These are phyloP conservation scores for Cladosporium sp. DNA, from an alignment of 2,329 filamentous ascomycete species.

Conservation along the genomic window DNA sequence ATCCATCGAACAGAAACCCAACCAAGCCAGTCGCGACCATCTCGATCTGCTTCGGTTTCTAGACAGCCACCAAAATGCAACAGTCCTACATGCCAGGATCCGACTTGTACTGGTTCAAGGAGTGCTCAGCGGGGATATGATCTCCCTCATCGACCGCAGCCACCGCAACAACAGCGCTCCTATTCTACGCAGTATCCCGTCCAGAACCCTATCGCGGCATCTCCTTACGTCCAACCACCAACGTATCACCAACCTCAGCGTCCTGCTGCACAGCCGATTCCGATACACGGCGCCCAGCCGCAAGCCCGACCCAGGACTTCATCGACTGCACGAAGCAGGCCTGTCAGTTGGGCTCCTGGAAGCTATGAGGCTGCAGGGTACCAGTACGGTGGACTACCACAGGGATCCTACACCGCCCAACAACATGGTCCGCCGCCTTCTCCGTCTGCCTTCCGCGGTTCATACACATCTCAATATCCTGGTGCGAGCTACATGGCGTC, in stretches of 20 bases:
- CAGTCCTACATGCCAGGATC: conserved; percentile 44
- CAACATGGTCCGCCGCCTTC: conserved; percentile 22
- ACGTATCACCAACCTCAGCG: conserved; percentile 18
- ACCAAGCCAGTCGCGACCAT: conserved; percentile 9
- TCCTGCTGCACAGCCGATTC: background rate
- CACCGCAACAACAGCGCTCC: conserved; percentile 12
- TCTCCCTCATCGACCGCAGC: conserved; percentile 13
- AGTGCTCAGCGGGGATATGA: conserved; percentile 24
- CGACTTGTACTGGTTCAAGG: conserved; percentile 25
- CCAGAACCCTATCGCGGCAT: conserved; percentile 11
- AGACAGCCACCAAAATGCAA: conserved; percentile 48
- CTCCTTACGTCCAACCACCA: conserved; percentile 14
- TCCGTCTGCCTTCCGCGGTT: conserved; percentile 23
- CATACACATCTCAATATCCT: conserved; percentile 10
- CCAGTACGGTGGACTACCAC: background rate
- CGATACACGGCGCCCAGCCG: conserved; percentile 2
- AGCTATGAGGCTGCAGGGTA: conserved; percentile 1
- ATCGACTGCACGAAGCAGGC: conserved; percentile 17
- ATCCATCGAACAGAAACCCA: conserved; percentile 24
- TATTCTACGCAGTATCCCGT: conserved; percentile 18
- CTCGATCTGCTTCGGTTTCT: conserved; percentile 23
- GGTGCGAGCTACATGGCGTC: conserved; percentile 14
- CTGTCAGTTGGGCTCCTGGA: conserved; percentile 20
- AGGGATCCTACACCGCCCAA: conserved; percentile 9
- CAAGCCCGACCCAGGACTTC: conserved; percentile 16